Base-by-base conservation (phyloP, 345 rosid species). In the Cardamine chenopodiifolia region DNA sequence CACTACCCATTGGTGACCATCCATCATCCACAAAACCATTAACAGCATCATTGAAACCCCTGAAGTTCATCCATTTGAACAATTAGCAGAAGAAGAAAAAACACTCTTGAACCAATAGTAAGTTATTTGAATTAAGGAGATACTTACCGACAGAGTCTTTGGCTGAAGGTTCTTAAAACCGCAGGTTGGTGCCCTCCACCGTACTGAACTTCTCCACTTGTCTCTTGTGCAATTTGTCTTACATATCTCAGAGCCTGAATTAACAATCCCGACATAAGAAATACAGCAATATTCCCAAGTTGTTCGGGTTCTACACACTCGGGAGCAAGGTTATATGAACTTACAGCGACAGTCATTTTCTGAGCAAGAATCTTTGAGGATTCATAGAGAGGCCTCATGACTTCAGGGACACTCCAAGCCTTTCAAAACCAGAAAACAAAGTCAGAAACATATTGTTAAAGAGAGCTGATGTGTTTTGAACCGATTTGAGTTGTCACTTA, bases 41-140 rank as follows among this genome's bases (percentile, higher is more conserved):
- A 48, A 94, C 89, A 66, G 97, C 97, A 79, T 91, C 98, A 77
- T 94, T 94, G 83, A 94, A 94, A 20, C 98, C 96, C 91, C 97
- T 94, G 79, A 35, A 45, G 68, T 61, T 68, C 78, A 84, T 50
- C 19, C 48, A 68, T 42, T 52, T 40, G 67, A 54, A 31, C 39
- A 78, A 18, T 72, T 13, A 60, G 49, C 11, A 13, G 2, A 47
- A 3, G 12, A 32, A 2, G n/a, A 9, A 18, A 17, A 31, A 31
- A 1, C n/a, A 4, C 17, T 15, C 8, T 18, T 45, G 53, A 44
- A n/a, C 11, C 5, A 3, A 20, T 19, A 17, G 4, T 2, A 55
- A 25, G 10, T 29, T 52, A 62, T 34, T 35, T 0, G 1, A 6
- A 12, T 17, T 7, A 12, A 40, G 31, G 10, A 49, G 35, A 20